Evolutionary conservation across 441 rosid genomes (phyloP), one percentile per base, ranked within the genome.

Genomic region (Theobroma grandiflorum): DNA sequence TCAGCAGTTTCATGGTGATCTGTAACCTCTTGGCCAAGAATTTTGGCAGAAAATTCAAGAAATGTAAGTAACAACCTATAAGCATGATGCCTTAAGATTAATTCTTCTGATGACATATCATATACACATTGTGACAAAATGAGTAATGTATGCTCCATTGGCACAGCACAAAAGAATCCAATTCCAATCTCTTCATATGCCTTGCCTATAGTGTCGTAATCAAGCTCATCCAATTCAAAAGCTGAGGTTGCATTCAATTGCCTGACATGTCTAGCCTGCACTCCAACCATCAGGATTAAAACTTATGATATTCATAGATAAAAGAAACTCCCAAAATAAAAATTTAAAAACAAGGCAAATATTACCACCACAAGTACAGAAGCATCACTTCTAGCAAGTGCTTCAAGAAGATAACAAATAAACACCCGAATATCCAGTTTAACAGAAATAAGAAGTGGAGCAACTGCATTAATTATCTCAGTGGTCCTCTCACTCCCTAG

Each of bases 81-180:
- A 38, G 99, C 98, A 76, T 96, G 86, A 72, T 91, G 91, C 91
- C 97, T 92, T 85, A 95, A 84, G 76, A 90, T 91, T 78, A 90
- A 73, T 40, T 91, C 94, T 42, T 90, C 93, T 37, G 98, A 94
- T 26, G 99, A 91, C 91, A 97, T 79, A 84, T 94, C 91, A 82
- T 89, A 83, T 42, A 91, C 90, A 80, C 92, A 90, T 69, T 97
- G 99, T 7, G 99, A 95, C 88, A 95, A 85, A 85, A 97, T 78
- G 77, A 92, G 85, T 82, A 88, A 79, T 8, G 89, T 86, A 38
- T 94, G 93, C 84, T 92, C 95, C 87, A 84, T 91, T 43, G 84
- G 83, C 47, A 88, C 64, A 72, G 87, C 84, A 52, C 43, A 52
- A 86, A 94, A 97, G 78, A 90, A 88, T 70, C 85, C 85, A 64